Evolutionary conservation across 1,139 yeast genomes (phyloP), one percentile per base, ranked within the genome.

Genomic region (Diutina scorzettiae): DNA sequence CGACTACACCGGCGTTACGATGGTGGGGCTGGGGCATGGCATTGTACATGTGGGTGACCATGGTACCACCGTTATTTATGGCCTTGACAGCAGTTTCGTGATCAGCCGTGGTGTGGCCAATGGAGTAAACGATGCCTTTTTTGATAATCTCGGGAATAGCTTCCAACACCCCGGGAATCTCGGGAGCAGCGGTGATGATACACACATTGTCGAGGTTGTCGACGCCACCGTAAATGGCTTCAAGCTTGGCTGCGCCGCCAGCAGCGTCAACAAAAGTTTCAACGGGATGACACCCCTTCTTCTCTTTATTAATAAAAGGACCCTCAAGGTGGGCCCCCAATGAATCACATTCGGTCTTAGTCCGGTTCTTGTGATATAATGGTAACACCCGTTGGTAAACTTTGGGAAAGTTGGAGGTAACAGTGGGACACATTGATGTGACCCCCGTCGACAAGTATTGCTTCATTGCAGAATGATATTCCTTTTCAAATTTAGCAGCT

Each of bases 21-120:
- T 76, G 81, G 51, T 75, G 81, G 2, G 78, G 79, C 53, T 73
- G 79, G 2, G 80, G 78, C 83, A 77, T 77, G 49, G 83, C 83
- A 51, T 77, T 77, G 57, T 73, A 77, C 47, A 77, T 64, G 52
- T 77, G 83, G 5, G 83, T 77, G 42, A 77, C 63, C 81, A 76
- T 75, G 24, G 71, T 56, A 19, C 79, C 78, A 24, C 82, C 82
- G 17, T 63, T 55, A 18, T 62, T 58, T 25, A 76, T 61, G 0
- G 82, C 81, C 44, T 65, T 59, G 18, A 69, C 50, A 9, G 73
- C 77, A 17, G 71, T 71, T 25, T 62, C 59, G 52, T 70, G 73
- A 48, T 66, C 69, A 33, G 77, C 62, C 51, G 61, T 66, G 12
- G 81, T 71, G 53, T 77, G 83, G 32, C 83, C 83, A 45, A 77